A percentile compares a stretch with the other conserved stretches of the same genome.
These are phyloP conservation scores for Catharanthus roseus DNA, from an alignment of 257 asterid genomes.

Conservation along the genomic window DNA sequence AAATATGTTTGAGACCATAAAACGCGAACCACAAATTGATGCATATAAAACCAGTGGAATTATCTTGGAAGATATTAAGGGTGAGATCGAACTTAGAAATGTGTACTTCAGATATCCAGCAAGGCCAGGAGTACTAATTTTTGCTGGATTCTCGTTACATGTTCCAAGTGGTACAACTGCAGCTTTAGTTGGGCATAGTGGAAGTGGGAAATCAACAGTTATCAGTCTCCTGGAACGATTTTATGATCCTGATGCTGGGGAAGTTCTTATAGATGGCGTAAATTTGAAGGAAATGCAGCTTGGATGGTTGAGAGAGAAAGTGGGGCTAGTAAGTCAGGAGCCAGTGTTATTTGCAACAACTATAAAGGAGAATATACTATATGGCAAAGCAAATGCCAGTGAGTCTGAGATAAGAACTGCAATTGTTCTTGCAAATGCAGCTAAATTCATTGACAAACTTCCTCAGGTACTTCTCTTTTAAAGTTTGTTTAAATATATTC, in stretches of 20 bases:
- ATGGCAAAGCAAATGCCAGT: conserved; percentile 58
- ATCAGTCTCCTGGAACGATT: conserved; percentile 63
- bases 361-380: conserved; percentile 49
- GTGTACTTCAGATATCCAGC: conserved; percentile 63
- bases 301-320: conserved; percentile 47
- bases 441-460: conserved; percentile 59
- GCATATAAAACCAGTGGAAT: conserved; percentile 37
- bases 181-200: conserved; percentile 84
- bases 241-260: conserved; percentile 67
- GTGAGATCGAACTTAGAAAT: conserved; percentile 57
- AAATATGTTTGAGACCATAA: conserved; percentile 54
- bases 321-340: conserved; percentile 78
- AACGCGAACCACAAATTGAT: conserved; percentile 48
- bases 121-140: conserved; percentile 59
- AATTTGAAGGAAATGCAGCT: conserved; percentile 40
- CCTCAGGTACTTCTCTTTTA: conserved; percentile 33
- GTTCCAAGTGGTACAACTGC: conserved; percentile 44
- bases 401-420: conserved; percentile 61
- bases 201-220: conserved; percentile 77
- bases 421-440: conserved; percentile 68
- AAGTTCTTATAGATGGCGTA: conserved; percentile 47
- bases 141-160: conserved; percentile 45
- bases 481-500: not conserved
- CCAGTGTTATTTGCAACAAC: conserved; percentile 54
- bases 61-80: conserved; percentile 40